A percentile compares a stretch with the other conserved stretches of the same genome.
phyloP scores from a whole-genome alignment of 2,329 filamentous ascomycete species.

The Curvularia spicifera region DNA sequence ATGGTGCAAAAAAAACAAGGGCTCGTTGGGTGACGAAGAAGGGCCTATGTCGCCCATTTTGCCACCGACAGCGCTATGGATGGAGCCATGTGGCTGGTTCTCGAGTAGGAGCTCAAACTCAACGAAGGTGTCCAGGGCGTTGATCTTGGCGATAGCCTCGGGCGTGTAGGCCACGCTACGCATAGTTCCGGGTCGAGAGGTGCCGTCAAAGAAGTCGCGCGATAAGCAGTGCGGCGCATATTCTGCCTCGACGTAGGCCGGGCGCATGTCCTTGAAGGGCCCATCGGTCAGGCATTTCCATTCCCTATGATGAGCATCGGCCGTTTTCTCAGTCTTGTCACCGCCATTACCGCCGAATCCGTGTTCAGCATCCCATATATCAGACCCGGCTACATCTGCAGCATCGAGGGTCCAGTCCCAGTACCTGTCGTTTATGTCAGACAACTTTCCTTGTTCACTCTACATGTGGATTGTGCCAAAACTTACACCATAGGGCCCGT shows the following conservation, averaged over 20 bases:
- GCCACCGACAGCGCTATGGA: not conserved
- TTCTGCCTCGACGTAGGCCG: not conserved
- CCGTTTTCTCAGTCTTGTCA: not conserved
- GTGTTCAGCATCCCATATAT: not conserved
- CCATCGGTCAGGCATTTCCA: not conserved
- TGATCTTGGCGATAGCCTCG: not conserved
- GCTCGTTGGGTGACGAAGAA: not conserved
- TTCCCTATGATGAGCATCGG: not conserved
- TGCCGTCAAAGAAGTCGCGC: slow-evolving; percentile 1
- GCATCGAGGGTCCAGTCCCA: slow-evolving; percentile 1
- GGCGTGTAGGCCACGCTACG: not conserved
- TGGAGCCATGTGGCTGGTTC: not conserved
- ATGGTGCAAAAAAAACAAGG: not conserved
- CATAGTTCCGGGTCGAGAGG: not conserved
- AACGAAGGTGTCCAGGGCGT: not conserved
- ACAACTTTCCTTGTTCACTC: not conserved
- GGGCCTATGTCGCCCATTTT: not conserved
- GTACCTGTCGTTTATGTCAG: not conserved
- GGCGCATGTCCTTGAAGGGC: not conserved
- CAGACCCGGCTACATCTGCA: not conserved
- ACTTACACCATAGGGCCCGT: not conserved
- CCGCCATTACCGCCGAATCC: not conserved
- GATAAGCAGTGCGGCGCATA: not conserved
- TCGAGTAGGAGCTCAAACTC: not conserved
- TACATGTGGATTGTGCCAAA: not conserved